Conservation (phyloP, 2,329 filamentous ascomycete species). For the Pseudocercospora fijiensis region DNA sequence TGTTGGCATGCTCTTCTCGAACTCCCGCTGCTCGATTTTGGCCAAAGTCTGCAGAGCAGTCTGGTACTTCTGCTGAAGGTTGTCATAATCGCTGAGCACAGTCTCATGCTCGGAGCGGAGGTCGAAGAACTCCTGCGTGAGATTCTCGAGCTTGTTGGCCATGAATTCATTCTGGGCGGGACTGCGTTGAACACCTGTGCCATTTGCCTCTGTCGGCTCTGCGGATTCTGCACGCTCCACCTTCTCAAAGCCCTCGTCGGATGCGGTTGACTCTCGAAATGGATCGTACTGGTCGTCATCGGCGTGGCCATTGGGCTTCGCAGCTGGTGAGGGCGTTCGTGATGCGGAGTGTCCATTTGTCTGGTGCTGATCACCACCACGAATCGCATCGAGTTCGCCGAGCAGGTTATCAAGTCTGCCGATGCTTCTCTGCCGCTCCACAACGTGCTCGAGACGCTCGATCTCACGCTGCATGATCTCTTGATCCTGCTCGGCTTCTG, state of each 20-base stretch:
- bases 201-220: constrained; percentile 8
- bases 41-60: constrained; percentile 78
- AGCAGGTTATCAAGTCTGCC: constrained; percentile 92
- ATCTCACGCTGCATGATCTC: constrained; percentile 97
- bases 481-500: constrained; percentile 91
- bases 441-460: constrained; percentile 87
- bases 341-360: constrained; percentile 21
- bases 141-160: constrained; percentile 85
- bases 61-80: constrained; percentile 85
- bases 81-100: constrained; percentile 73
- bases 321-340: constrained; percentile 11
- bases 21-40: constrained; percentile 65
- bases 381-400: constrained; percentile 70
- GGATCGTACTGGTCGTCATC: constrained; percentile 30
- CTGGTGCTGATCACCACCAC: constrained; percentile 12
- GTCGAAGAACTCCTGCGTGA: constrained; percentile 88
- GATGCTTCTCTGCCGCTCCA: constrained; percentile 91
- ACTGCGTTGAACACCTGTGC: constrained; percentile 54
- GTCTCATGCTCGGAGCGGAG: constrained; percentile 86
- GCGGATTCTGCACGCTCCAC: constrained; percentile 20
- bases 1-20: constrained; percentile 44
- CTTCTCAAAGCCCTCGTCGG: constrained; percentile 24
- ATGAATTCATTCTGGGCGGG: constrained; percentile 82
- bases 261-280: constrained; percentile 23
- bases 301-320: constrained; percentile 27